phyloP scores from a whole-genome alignment of 2,329 filamentous ascomycete species.

The Paracoccidioides lutzii region DNA sequence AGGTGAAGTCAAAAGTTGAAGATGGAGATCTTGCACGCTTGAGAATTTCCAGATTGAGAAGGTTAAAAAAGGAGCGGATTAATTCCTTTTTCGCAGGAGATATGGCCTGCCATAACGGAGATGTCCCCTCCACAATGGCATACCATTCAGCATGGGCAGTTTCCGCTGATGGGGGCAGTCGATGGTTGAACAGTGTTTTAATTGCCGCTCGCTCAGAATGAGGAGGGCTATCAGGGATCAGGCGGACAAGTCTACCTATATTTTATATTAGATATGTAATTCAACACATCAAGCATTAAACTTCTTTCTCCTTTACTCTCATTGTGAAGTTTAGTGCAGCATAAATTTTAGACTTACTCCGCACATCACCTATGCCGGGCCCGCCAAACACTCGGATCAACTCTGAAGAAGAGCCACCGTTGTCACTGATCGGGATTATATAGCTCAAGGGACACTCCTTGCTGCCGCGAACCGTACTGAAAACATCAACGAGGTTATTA shows the following conservation, averaged over 20 bases:
- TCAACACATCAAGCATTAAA: too few relatives aligned
- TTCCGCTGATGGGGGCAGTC: conserved; percentile 50
- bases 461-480: conserved; percentile 51
- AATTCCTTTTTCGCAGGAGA: conserved; percentile 62
- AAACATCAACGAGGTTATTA: conserved; percentile 86
- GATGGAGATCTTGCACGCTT: conserved; percentile 57
- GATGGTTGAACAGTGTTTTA: conserved; percentile 75
- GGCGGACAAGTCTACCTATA: conserved; percentile 72
- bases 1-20: conserved; percentile 64
- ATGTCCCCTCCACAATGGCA: conserved; percentile 72
- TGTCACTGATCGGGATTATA: conserved; percentile 90
- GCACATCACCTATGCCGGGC: conserved; percentile 68
- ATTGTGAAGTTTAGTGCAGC: background rate
- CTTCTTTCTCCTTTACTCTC: too few relatives aligned
- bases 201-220: conserved; percentile 59
- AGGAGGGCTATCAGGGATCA: conserved; percentile 58
- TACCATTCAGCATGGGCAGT: conserved; percentile 70
- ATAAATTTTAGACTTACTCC: conserved; percentile 42
- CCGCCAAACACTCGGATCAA: conserved; percentile 89
- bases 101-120: conserved; percentile 59
- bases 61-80: conserved; percentile 63
- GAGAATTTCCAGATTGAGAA: conserved; percentile 63
- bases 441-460: conserved; percentile 62
- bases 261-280: conserved; percentile 1
- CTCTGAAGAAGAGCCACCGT: conserved; percentile 87